These are phyloP conservation scores for Lachnellula willkommii DNA, from an alignment of 2,329 filamentous ascomycete genomes.

Conservation along the genomic window DNA sequence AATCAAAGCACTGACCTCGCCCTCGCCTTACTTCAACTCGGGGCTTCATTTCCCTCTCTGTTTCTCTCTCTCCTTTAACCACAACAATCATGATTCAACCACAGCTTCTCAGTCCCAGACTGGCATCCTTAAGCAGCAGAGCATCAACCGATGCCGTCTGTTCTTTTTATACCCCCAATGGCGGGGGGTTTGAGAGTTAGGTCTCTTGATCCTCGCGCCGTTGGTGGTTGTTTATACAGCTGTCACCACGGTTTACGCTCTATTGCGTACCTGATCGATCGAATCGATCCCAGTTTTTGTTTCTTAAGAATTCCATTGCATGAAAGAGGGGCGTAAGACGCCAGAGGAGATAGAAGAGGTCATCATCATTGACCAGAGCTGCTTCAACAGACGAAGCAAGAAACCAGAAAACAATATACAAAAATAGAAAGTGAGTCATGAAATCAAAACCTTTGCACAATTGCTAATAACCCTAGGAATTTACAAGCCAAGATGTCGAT, in stretches of 20 bases:
- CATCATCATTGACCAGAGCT: slow-evolving; percentile 12
- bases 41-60: background rate
- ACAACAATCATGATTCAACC: slow-evolving; percentile 27
- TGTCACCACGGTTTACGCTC: slow-evolving; percentile 23
- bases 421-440: slow-evolving; percentile 6
- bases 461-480: slow-evolving; percentile 8
- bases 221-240: slow-evolving; percentile 25
- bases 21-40: background rate
- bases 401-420: background rate
- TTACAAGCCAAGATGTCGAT: slow-evolving; percentile 23
- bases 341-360: slow-evolving; percentile 10
- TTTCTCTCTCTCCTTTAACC: slow-evolving; percentile 12
- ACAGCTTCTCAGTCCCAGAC: slow-evolving; percentile 25
- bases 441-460: background rate
- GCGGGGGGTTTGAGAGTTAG: slow-evolving; percentile 29
- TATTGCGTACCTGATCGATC: slow-evolving; percentile 16
- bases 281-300: slow-evolving; percentile 12
- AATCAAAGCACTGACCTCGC: background rate
- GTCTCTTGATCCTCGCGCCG: slow-evolving; percentile 18
- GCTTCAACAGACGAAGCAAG: slow-evolving; percentile 11
- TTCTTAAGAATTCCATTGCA: slow-evolving; percentile 2
- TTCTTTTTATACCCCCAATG: slow-evolving; percentile 30
- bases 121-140: slow-evolving; percentile 19
- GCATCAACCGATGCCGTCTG: slow-evolving; percentile 26
- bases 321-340: slow-evolving; percentile 1